Conservation (phyloP, 257 asterid genomes). For the Nicotiana undulata region DNA sequence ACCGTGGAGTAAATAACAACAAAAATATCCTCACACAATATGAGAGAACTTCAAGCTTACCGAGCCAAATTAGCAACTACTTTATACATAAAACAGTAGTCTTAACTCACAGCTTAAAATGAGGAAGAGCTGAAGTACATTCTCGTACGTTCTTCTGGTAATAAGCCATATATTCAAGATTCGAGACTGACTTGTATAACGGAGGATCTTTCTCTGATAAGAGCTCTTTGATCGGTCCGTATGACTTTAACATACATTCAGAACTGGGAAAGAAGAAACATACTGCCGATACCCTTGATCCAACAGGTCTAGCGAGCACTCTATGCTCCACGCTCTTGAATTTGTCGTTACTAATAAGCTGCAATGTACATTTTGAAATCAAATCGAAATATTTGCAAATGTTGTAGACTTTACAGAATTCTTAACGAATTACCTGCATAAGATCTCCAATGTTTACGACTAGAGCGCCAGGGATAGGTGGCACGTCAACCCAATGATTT, state of each 20-base stretch:
- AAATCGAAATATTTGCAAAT: not conserved
- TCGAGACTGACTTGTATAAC: conserved; percentile 37
- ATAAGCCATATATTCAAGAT: conserved; percentile 37
- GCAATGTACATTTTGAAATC: not conserved
- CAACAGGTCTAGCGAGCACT: conserved; percentile 40
- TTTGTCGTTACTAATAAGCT: conserved; percentile 61
- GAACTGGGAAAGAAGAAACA: conserved; percentile 61
- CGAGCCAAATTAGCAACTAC: not conserved
- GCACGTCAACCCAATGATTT: conserved; percentile 55
- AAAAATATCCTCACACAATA: not conserved
- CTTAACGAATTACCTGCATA: conserved; percentile 40
- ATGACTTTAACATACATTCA: conserved; percentile 24
- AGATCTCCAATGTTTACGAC: conserved; percentile 67
- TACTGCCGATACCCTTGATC: conserved; percentile 50
- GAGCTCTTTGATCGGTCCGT: conserved; percentile 47
- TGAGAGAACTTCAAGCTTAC: not conserved
- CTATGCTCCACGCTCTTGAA: conserved; percentile 73
- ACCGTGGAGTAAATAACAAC: not conserved
- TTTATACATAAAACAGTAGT: not conserved
- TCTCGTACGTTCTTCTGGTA: conserved; percentile 31
- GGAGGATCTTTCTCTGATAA: conserved; percentile 39
- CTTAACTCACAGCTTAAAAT: conserved; percentile 23
- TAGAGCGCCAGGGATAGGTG: conserved; percentile 56
- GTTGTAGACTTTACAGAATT: not conserved
- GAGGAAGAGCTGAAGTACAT: conserved; percentile 32